Base-by-base conservation (phyloP, 2,329 filamentous ascomycete species). In the Pleurostoma richardsiae region DNA sequence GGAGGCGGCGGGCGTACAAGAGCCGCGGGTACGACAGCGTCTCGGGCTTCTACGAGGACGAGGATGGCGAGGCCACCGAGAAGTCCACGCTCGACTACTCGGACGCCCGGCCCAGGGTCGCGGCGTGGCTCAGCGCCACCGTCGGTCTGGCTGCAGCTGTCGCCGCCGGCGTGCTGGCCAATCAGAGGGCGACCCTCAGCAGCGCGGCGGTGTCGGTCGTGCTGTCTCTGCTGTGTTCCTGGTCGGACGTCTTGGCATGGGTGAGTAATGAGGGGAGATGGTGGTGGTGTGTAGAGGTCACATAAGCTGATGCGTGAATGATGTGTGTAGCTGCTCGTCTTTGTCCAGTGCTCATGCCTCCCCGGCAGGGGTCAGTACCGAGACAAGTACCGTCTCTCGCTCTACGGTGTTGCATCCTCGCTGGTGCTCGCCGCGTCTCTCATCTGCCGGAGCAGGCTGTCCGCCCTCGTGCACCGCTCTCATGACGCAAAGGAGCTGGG, bases 21-120 rank as follows among this genome's bases (percentile, higher is more conserved):
- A 44, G 19, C 5, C 46, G 48, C 10, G 54, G 50, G 1, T 58
- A 61, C 39, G 50, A 50, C 19, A 51, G 44, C 6, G 36, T 61
- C 6, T 52, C 52, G 19, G 53, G 54, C 26, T 51, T 59, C 30
- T 67, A 61, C 43, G 54, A 61, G 48, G 63, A 61, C 42, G 27
- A 41, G 6, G 63, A 67, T 44, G 63, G 64, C 19, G 51, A 57
- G 42, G 60, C 63, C 19, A 66, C 62, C 10, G 57, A 60, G 41
- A 54, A 60, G 39, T 66, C 63, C 11, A 56, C 60, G 10, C 57
- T 54, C 10, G 54, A 56, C 26, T 67, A 59, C 39, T 57, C 59
- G 1, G 60, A 65, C 47, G 46, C 54, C 2, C 48, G 51, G 29
- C 56, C 63, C 11, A 56, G 61, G 6, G 40, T 58, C 30, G 52